A percentile compares a stretch with the other conserved stretches of the same genome.
These are phyloP conservation scores for Magnaporthales sp. DNA, from an alignment of 2,329 filamentous ascomycete genomes.

Conservation along the genomic window DNA sequence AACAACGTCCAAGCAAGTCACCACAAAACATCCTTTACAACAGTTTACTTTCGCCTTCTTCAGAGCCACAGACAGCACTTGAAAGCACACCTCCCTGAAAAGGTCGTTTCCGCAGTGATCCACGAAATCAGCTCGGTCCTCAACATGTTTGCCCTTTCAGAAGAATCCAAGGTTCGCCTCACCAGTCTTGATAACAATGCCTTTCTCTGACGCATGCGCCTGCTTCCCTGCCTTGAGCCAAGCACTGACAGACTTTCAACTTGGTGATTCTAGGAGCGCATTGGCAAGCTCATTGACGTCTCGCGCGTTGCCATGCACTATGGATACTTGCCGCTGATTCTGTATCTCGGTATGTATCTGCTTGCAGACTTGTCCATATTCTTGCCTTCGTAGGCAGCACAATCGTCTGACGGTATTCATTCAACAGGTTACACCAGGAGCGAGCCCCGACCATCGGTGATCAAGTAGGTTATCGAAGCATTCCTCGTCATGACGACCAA, in stretches of 20 bases:
- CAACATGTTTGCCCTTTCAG: conserved; percentile 65
- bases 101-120: no score
- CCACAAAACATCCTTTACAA: neutral
- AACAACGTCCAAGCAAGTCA: neutral
- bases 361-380: neutral
- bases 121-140: conserved; percentile 5
- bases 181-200: neutral
- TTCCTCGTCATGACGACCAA: no score
- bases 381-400: neutral
- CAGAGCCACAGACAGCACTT: neutral
- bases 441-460: conserved; percentile 73
- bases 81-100: neutral
- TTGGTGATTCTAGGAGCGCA: conserved; percentile 66
- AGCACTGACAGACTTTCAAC: neutral
- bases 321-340: conserved; percentile 91
- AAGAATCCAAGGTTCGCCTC: conserved; percentile 81
- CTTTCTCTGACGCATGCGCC: neutral
- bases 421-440: conserved; percentile 80
- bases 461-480: conserved; percentile 34
- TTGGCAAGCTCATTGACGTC: conserved; percentile 91
- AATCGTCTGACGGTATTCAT: conserved; percentile 15
- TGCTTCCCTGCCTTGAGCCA: neutral
- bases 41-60: no score
- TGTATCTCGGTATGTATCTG: conserved; percentile 73
- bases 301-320: conserved; percentile 93